Percentiles rank a stretch among this genome's conserved stretches.
Conservation (phyloP, 2,329 filamentous ascomycete species). For the Hortaea werneckii region DNA sequence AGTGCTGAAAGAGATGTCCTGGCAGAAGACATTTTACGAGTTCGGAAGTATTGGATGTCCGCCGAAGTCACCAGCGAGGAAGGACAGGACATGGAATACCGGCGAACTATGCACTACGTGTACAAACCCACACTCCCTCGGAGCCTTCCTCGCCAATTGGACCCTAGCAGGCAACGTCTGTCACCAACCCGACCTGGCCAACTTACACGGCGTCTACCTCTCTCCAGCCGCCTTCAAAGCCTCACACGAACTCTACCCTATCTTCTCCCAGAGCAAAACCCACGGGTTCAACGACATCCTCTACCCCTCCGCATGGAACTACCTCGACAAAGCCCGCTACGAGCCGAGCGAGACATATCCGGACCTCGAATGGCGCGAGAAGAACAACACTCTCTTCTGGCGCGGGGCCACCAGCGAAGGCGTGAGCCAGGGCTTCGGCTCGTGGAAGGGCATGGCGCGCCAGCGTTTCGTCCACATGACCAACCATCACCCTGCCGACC, state of each 20-base stretch:
- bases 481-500: conserved; percentile 44
- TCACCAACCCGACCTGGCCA: conserved; percentile 64
- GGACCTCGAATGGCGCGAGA: conserved; percentile 48
- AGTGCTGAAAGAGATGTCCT: conserved; percentile 23
- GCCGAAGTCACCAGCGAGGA: conserved; percentile 49
- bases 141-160: conserved; percentile 59
- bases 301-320: conserved; percentile 57
- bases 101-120: conserved; percentile 56
- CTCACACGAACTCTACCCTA: conserved; percentile 55
- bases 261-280: conserved; percentile 68
- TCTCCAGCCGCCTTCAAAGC: conserved; percentile 53
- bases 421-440: conserved; percentile 38
- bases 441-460: conserved; percentile 57
- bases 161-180: conserved; percentile 56
- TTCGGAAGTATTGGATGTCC: conserved; percentile 48
- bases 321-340: conserved; percentile 47
- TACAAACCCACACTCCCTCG: conserved; percentile 52
- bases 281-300: conserved; percentile 66
- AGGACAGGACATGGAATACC: conserved; percentile 52
- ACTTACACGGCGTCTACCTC: conserved; percentile 64
- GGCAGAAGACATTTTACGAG: conserved; percentile 31
- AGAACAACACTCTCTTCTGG: conserved; percentile 62
- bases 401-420: conserved; percentile 56
- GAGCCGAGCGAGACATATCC: conserved; percentile 41
- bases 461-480: conserved; percentile 65